phyloP scores from a whole-genome alignment of 345 rosid genomes.

The Arabidopsis suecica region DNA sequence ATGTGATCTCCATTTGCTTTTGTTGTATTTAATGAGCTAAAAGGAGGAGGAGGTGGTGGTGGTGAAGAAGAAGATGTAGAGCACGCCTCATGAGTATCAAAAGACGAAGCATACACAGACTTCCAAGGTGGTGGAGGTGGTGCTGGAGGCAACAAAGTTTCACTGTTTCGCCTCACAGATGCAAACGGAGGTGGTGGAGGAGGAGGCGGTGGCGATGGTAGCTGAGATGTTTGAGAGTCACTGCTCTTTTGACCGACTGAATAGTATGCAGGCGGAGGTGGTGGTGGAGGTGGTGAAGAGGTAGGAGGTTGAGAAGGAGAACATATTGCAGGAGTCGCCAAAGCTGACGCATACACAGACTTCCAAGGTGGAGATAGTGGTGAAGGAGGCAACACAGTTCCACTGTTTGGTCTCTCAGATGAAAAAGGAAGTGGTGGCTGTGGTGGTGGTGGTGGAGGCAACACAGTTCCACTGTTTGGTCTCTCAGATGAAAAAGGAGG shows the following conservation, averaged over 20 bases:
- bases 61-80: conserved; percentile 43
- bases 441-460: conserved; percentile 35
- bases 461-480: conserved; percentile 29
- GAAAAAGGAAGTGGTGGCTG: conserved; percentile 34
- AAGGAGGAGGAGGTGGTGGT: conserved; percentile 43
- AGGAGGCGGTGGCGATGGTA: conserved; percentile 47
- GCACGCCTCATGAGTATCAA: conserved; percentile 27
- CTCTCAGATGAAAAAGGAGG: conserved; percentile 32
- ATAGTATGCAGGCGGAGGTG: conserved; percentile 36
- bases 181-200: conserved; percentile 56
- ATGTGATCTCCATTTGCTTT: conserved; percentile 37
- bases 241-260: conserved; percentile 41
- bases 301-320: conserved; percentile 41
- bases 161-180: conserved; percentile 45
- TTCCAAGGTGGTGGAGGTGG: conserved; percentile 74
- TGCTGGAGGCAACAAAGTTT: conserved; percentile 51
- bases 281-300: conserved; percentile 46
- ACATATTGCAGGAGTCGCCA: conserved; percentile 28
- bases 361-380: conserved; percentile 43
- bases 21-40: conserved; percentile 29
- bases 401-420: conserved; percentile 28
- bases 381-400: conserved; percentile 29
- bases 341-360: conserved; percentile 45
- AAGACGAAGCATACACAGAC: conserved; percentile 43
- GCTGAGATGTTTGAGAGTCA: conserved; percentile 41